phyloP scores from a whole-genome alignment of 495 filamentous ascomycete genomes.

The Pseudoneurospora amorphoporcata region DNA sequence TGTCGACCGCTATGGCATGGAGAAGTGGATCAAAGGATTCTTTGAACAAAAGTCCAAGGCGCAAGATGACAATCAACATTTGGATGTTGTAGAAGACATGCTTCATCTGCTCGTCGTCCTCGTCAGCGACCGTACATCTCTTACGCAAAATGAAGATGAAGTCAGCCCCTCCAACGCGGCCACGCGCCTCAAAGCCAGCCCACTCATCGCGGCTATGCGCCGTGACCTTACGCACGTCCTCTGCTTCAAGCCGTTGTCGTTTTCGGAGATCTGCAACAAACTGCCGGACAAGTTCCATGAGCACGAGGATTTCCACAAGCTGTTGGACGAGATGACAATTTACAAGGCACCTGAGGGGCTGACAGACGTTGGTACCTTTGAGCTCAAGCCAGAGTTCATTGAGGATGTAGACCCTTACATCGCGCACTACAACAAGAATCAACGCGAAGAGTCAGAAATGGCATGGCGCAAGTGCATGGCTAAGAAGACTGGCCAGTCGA shows the following conservation, averaged over 20 bases:
- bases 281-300: conserved; percentile 82
- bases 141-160: conserved; percentile 62
- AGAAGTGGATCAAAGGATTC: conserved; percentile 76
- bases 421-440: conserved; percentile 90
- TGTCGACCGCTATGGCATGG: conserved; percentile 81
- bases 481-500: conserved; percentile 72
- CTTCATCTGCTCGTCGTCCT: conserved; percentile 86
- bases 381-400: conserved; percentile 74
- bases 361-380: conserved; percentile 86
- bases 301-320: conserved; percentile 61
- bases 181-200: conserved; percentile 51
- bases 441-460: conserved; percentile 88
- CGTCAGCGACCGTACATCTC: conserved; percentile 73
- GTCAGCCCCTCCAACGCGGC: conserved; percentile 53
- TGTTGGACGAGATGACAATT: conserved; percentile 79
- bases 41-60: conserved; percentile 55
- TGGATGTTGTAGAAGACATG: conserved; percentile 94
- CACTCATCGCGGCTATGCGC: conserved; percentile 61
- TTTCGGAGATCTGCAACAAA: conserved; percentile 74
- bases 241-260: conserved; percentile 91
- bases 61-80: conserved; percentile 72
- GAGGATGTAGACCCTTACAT: conserved; percentile 89
- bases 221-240: conserved; percentile 88
- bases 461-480: conserved; percentile 78
- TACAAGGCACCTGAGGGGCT: conserved; percentile 87